A percentile compares a stretch with the other conserved stretches of the same genome.
phyloP scores from a whole-genome alignment of 2,329 filamentous ascomycete genomes.

The Pseudogymnoascus sp. region DNA sequence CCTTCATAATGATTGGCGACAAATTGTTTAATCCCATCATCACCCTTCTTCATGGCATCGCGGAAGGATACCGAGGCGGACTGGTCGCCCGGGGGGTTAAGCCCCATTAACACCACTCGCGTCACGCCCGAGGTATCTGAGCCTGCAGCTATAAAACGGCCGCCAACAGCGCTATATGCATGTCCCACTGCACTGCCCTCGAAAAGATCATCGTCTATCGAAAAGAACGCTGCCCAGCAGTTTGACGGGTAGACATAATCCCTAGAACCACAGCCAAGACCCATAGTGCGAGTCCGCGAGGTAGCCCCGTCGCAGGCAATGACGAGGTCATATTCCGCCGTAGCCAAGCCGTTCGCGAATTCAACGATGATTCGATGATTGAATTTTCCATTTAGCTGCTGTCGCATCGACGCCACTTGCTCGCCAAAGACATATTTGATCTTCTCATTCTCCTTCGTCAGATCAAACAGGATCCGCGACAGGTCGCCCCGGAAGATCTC shows the following conservation, averaged over 20 bases:
- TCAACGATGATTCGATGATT: conserved; percentile 25
- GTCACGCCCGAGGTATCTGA: conserved; percentile 28
- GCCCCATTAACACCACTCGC: conserved; percentile 29
- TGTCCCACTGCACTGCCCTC: conserved; percentile 31
- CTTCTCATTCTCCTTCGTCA: conserved; percentile 30
- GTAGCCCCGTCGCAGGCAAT: conserved; percentile 41
- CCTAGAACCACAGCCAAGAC: conserved; percentile 32
- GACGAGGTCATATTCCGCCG: conserved; percentile 38
- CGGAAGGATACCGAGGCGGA: conserved; percentile 30
- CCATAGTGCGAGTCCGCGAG: conserved; percentile 39
- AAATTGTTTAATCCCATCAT: conserved; percentile 28
- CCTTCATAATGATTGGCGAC: conserved; percentile 26
- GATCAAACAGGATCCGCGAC: conserved; percentile 32
- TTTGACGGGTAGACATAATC: conserved; percentile 32
- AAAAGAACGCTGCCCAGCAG: conserved; percentile 36
- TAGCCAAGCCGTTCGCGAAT: conserved; percentile 31
- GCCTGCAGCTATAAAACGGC: conserved; percentile 31
- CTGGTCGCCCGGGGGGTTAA: conserved; percentile 25
- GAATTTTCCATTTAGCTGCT: conserved; percentile 27
- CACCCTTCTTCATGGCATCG: conserved; percentile 31
- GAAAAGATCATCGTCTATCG: conserved; percentile 32
- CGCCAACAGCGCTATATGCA: conserved; percentile 31
- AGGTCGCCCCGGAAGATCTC: conserved; percentile 39
- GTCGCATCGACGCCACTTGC: conserved; percentile 29
- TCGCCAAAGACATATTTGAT: conserved; percentile 25